Evolutionary conservation across 805 yeast genomes (phyloP), one percentile per base, ranked within the genome.

Genomic region (Wickerhamiella azyma): DNA sequence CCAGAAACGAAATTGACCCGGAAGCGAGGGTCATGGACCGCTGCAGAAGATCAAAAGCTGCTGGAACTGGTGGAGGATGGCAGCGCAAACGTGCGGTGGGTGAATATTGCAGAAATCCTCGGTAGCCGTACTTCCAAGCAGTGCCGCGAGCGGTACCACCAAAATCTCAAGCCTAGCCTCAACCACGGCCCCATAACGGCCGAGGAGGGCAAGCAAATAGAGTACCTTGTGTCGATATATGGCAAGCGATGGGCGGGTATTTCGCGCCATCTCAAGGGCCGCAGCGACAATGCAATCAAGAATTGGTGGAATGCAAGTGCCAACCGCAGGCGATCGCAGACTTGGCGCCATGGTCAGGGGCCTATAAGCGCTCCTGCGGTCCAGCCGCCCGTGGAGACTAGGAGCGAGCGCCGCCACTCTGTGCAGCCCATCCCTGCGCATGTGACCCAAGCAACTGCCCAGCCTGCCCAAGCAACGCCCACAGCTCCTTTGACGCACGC

Each of bases 291-390:
- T 61, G 86, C 94, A 17, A 84, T 85, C 55, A 85, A 85, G 60
- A 86, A 86, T 64, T 86, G 95, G 95, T 85, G 95, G 95, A 85
- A 85, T 59, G 94, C 95, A 3, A 94, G 94, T 8, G 89, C 94
- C 11, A 85, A 83, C 59, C 70, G 94, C 50, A 68, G 94, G 50
- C 72, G 92, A 56, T 26, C 38, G 3, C 49, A 41, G 41, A 13
- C 30, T n/a, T 35, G 45, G 45, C 26, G 40, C 13, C 21, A 26
- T 11, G 43, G 37, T 24, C 37, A n/a, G 19, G 37, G 37, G 7
- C 37, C 37, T 6, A 18, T 35, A 9, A 13, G 33, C 16, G 33
- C 14, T 2, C 33, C 33, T 7, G 24, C 37, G 24, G 24, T 10
- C 5, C 37, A 17, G 11, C 19, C 24, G 3, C 19, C 24, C 10